Percentiles rank a stretch among this genome's conserved stretches.
Conservation (phyloP, 768 basidiomycete genomes). For the Suillus subluteus region DNA sequence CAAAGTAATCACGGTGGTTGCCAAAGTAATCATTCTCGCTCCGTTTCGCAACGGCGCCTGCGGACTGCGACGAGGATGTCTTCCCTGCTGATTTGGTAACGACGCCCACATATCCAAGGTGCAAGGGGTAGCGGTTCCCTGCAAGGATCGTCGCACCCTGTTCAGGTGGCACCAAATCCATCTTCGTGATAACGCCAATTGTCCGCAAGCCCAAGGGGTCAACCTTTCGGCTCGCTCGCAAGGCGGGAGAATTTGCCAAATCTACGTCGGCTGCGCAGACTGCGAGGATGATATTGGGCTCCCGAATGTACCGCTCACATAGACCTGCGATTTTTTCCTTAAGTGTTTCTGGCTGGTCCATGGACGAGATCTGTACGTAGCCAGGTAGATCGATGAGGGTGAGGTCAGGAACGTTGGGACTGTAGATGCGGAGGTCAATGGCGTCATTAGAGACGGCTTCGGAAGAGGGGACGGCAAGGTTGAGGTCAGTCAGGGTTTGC, state of each 20-base stretch:
- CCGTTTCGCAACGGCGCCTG: constrained; percentile 51
- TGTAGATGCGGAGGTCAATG: constrained; percentile 96
- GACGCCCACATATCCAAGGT: constrained; percentile 96
- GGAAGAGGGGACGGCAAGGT: constrained; percentile 87
- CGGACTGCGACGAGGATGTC: constrained; percentile 52
- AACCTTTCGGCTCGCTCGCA: constrained; percentile 90
- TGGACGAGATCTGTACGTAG: constrained; percentile 91
- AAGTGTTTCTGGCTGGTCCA: constrained; percentile 94
- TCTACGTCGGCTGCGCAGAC: constrained; percentile 99
- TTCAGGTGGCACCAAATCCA: constrained; percentile 91
- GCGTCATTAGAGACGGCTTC: constrained; percentile 91
- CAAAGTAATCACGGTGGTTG: constrained; percentile 63
- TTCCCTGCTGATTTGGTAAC: constrained; percentile 80
- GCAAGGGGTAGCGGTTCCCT: constrained; percentile 95
- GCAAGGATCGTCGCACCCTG: constrained; percentile 79
- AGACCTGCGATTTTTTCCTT: constrained; percentile 89
- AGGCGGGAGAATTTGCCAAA: constrained; percentile 95
- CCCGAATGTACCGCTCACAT: constrained; percentile 97
- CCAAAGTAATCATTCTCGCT: constrained; percentile 73
- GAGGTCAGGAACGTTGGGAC: constrained; percentile 93
- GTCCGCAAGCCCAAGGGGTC: constrained; percentile 91
- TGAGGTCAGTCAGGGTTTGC: constrained; percentile 90
- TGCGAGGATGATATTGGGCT: constrained; percentile 98
- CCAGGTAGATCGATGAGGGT: constrained; percentile 98
- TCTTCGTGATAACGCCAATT: constrained; percentile 98